A percentile compares a stretch with the other conserved stretches of the same genome.
Evolutionary conservation across 148 eudicot species (phyloP).

Genomic region (Chenopodium formosanum): DNA sequence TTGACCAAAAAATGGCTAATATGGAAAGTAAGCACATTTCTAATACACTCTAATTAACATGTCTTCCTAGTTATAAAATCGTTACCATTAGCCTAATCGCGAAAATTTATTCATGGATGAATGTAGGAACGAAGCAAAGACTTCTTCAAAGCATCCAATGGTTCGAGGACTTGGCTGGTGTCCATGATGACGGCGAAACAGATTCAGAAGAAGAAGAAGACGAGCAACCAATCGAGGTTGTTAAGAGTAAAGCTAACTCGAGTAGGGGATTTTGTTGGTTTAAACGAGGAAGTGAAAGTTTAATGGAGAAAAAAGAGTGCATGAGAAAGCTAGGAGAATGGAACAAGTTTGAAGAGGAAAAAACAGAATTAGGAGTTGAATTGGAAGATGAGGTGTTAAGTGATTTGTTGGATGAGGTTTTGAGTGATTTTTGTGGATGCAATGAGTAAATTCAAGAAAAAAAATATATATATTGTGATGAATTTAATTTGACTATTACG

Average conservation of each 20-base stretch:
- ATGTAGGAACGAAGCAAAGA: constrained; percentile 39
- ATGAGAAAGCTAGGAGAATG: constrained; percentile 47
- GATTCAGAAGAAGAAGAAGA: constrained; percentile 20
- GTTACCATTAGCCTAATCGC: not conserved
- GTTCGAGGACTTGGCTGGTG: constrained; percentile 39
- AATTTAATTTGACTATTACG: not conserved
- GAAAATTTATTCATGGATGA: not conserved
- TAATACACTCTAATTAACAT: not conserved
- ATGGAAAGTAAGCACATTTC: constrained; percentile 35
- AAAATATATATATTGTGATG: not conserved
- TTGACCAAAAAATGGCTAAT: constrained; percentile 39
- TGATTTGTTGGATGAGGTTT: constrained; percentile 46
- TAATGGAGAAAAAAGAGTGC: constrained; percentile 28
- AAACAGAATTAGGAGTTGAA: constrained; percentile 33
- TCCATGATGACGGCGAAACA: constrained; percentile 21
- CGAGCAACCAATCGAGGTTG: constrained; percentile 12
- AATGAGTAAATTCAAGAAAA: not conserved
- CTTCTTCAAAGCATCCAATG: constrained; percentile 39
- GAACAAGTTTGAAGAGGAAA: constrained; percentile 43
- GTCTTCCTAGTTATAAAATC: not conserved
- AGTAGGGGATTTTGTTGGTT: constrained; percentile 11
- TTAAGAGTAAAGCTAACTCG: constrained; percentile 29
- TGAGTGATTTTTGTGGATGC: constrained; percentile 30
- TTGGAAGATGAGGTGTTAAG: constrained; percentile 28
- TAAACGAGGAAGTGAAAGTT: not conserved